Conservation (phyloP, 257 asterid species). For the Solanum paucissectum region DNA sequence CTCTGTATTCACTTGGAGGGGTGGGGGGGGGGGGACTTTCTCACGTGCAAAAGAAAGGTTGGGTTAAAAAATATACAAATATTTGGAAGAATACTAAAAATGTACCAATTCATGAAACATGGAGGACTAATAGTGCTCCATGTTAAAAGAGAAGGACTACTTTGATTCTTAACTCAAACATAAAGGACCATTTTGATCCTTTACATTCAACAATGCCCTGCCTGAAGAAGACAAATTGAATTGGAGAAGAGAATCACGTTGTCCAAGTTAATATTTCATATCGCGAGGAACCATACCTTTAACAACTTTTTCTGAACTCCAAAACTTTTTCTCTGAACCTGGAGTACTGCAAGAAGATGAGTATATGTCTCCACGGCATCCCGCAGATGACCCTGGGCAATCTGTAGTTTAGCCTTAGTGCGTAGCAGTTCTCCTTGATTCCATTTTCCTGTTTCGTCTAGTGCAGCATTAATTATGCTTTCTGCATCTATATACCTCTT, state of each 20-base stretch:
- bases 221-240: not conserved
- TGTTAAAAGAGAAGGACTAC: no score
- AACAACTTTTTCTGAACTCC: slow-evolving; percentile 29
- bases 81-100: no score
- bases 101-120: no score
- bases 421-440: slow-evolving; percentile 68
- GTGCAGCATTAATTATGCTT: slow-evolving; percentile 64
- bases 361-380: slow-evolving; percentile 68
- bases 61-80: no score
- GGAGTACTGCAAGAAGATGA: slow-evolving; percentile 75
- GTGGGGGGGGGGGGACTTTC: no score
- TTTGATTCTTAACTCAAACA: no score
- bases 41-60: no score
- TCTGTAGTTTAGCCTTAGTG: slow-evolving; percentile 73
- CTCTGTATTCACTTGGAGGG: no score
- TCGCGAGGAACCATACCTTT: slow-evolving; percentile 29
- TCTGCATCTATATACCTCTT: slow-evolving; percentile 64
- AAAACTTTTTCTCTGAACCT: slow-evolving; percentile 61
- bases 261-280: not conserved
- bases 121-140: no score
- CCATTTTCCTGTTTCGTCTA: slow-evolving; percentile 91
- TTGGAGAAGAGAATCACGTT: not conserved
- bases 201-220: not conserved
- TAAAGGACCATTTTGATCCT: no score
- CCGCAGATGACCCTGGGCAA: slow-evolving; percentile 46